Percentiles rank a stretch among this genome's conserved stretches.
These are phyloP conservation scores for Dioszegia aurantiaca DNA, from an alignment of 768 basidiomycete species.

Conservation along the genomic window DNA sequence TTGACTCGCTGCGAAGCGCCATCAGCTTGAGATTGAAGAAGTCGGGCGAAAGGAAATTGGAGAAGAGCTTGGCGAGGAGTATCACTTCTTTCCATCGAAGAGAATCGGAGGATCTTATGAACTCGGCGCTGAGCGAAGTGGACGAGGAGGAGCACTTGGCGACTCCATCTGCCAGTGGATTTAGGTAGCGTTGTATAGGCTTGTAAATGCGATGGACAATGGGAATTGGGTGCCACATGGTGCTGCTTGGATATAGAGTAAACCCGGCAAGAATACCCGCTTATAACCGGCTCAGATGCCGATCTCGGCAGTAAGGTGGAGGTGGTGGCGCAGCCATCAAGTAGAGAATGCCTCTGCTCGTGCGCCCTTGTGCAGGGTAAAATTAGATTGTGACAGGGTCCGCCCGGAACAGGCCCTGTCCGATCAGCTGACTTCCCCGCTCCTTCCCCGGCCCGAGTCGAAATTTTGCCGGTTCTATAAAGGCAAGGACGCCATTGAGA, in stretches of 20 bases:
- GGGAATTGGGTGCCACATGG: too few relatives aligned
- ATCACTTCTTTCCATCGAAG: slow-evolving; percentile 23
- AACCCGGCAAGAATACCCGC: neutral
- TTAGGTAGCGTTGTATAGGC: neutral
- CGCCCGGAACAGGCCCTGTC: neutral
- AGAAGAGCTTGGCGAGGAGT: slow-evolving; percentile 52
- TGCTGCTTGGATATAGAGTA: too few relatives aligned
- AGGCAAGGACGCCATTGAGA: too few relatives aligned
- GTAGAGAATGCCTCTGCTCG: too few relatives aligned
- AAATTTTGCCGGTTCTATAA: neutral
- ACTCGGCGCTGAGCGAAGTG: neutral
- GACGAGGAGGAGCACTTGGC: slow-evolving; percentile 6
- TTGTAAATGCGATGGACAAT: neutral
- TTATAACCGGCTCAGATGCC: neutral
- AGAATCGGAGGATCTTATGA: slow-evolving; percentile 17
- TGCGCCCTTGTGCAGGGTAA: slow-evolving; percentile 1
- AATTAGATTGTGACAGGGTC: neutral
- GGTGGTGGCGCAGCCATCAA: too few relatives aligned
- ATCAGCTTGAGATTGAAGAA: slow-evolving; percentile 82
- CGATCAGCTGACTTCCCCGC: neutral
- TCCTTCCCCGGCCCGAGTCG: slow-evolving; percentile 1
- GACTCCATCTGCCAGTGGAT: neutral
- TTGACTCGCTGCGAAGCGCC: slow-evolving; percentile 78
- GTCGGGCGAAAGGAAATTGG: slow-evolving; percentile 80
- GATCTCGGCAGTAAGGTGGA: too few relatives aligned